These are phyloP conservation scores for Kluyveromyces nonfermentans DNA, from an alignment of 805 yeast species.

Conservation along the genomic window DNA sequence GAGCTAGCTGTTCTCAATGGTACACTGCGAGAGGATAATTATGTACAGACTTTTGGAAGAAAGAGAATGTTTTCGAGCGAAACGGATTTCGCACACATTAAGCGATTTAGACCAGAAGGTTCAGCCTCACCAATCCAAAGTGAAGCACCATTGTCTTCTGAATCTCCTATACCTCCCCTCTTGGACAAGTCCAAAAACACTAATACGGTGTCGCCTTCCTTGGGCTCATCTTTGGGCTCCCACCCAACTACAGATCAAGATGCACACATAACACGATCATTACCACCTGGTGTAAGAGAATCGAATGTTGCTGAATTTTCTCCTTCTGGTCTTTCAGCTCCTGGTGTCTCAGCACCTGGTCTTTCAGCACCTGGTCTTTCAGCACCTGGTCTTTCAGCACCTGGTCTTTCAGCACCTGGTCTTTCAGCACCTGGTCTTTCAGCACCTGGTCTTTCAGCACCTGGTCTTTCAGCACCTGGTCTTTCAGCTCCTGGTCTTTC, in stretches of 20 bases:
- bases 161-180: not conserved
- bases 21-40: constrained; percentile 71
- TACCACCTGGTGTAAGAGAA: constrained; percentile 10
- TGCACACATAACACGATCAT: not conserved
- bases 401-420: constrained; percentile 6
- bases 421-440: constrained; percentile 7
- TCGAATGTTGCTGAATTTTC: not conserved
- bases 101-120: not conserved
- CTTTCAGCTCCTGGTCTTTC: constrained; percentile 5
- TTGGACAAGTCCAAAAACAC: not conserved
- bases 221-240: not conserved
- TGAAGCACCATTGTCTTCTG: not conserved
- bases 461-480: constrained; percentile 14
- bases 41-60: constrained; percentile 3
- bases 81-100: not conserved
- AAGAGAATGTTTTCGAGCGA: not conserved
- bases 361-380: not conserved
- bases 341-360: constrained; percentile 5
- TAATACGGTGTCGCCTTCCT: not conserved
- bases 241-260: not conserved
- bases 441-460: constrained; percentile 5
- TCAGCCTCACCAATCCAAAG: not conserved
- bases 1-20: constrained; percentile 93
- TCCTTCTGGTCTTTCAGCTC: constrained; percentile 4
- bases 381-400: constrained; percentile 12